Percentiles rank a stretch among this genome's conserved stretches.
Evolutionary conservation across 2,329 filamentous ascomycete genomes (phyloP).

Genomic region (Curvularia sp.): DNA sequence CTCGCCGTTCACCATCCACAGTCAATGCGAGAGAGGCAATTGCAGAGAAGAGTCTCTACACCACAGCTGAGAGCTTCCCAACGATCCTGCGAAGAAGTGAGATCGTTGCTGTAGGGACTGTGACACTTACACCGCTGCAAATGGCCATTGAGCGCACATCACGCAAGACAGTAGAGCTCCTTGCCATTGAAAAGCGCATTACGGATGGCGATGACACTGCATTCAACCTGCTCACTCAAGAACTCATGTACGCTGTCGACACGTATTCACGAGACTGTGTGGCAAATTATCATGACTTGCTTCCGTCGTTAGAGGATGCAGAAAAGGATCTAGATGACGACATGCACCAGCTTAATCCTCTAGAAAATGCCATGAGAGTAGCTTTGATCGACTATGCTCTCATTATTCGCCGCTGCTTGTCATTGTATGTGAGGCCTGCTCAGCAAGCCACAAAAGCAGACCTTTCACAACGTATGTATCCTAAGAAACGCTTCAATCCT

Average conservation of each 20-base stretch:
- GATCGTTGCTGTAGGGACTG: conserved; percentile 72
- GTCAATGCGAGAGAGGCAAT: conserved; percentile 73
- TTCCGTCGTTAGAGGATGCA: conserved; percentile 61
- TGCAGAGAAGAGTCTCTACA: conserved; percentile 84
- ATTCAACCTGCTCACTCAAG: conserved; percentile 74
- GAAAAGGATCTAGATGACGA: conserved; percentile 52
- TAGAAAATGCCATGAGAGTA: conserved; percentile 82
- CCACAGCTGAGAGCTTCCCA: conserved; percentile 84
- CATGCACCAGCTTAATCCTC: conserved; percentile 57
- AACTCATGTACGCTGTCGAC: conserved; percentile 78
- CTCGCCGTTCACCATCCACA: conserved; percentile 72
- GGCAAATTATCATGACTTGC: conserved; percentile 75
- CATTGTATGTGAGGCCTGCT: conserved; percentile 69
- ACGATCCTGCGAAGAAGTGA: conserved; percentile 90
- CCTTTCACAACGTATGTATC: conserved; percentile 68
- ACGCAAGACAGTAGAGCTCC: conserved; percentile 87
- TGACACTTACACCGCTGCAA: conserved; percentile 76
- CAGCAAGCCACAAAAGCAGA: conserved; percentile 67
- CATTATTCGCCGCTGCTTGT: conserved; percentile 82
- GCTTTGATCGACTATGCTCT: conserved; percentile 89
- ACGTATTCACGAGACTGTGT: conserved; percentile 77
- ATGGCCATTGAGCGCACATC: conserved; percentile 91
- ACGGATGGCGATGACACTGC: conserved; percentile 75
- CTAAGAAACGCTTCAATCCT: conserved; percentile 3
- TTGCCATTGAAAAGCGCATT: conserved; percentile 75